Base-by-base conservation (phyloP, 1,284 basidiomycete species). In the Rhodotorula sp. region DNA sequence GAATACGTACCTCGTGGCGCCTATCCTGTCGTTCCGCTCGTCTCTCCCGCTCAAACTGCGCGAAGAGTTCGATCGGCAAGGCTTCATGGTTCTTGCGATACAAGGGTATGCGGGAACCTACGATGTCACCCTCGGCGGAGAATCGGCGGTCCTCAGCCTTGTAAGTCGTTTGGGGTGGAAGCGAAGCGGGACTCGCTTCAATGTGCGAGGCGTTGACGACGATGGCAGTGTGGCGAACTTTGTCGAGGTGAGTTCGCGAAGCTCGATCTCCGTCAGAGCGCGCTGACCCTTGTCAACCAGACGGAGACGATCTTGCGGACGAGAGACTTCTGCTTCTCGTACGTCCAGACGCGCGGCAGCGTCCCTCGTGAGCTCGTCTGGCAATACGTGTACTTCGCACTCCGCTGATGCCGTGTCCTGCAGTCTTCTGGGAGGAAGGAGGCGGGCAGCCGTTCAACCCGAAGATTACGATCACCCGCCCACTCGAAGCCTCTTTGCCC, bases 341-440 rank as follows among this genome's bases (percentile, higher is more conserved):
- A 92, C 80, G 88, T 89, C 59, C 94, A 99, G 84, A 86, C 95
- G 52, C 88, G 95, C 71, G 95, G 96, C 68, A 94, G 91, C 74
- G 91, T 97, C 54, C 94, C 94, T 66, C 84, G 91, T 92, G 83
- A 79, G 90, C 85, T 10, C 20, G 17, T 24, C 44, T 29, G 20
- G 46, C 4, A 44, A 24, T 13, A 9, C 24, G 20, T 3, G 15
- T 29, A 22, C 32, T 11, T 10, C 29, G 1, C 36, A 0, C 4
- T 15, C 22, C n/a, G 24, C 47, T 34, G 5, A 30, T n/a, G 5
- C n/a, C 34, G 34, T 47, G 2, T 39, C 15, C 24, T 27, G 15
- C 78, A 92, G 89, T 98, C 68, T 99, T 98, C 79, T 99, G 95
- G 95, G 94, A 98, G 79, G 95, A 99, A 79, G 93, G 95, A 80